phyloP scores from a whole-genome alignment of 257 asterid genomes.

The Craterostigma plantagineum region DNA sequence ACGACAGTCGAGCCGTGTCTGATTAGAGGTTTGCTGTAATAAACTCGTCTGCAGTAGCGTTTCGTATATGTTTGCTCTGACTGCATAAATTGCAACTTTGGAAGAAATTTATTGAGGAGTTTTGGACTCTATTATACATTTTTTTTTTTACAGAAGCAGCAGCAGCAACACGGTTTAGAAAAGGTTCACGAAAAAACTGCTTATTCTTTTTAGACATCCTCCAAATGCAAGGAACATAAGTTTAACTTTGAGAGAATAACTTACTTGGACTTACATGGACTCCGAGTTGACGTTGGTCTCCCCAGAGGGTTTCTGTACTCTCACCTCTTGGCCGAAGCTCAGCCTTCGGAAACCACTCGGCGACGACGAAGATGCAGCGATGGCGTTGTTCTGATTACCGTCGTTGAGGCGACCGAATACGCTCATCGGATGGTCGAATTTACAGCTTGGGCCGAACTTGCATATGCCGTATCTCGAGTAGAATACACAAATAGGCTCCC shows the following conservation, averaged over 20 bases:
- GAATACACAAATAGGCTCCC: slow-evolving; percentile 79
- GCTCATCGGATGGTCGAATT: slow-evolving; percentile 91
- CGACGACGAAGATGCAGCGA: slow-evolving; percentile 51
- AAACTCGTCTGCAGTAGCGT: too few relatives aligned
- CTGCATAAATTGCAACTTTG: too few relatives aligned
- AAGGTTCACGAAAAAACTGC: too few relatives aligned
- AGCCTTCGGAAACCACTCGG: slow-evolving; percentile 47
- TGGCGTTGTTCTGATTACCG: slow-evolving; percentile 30
- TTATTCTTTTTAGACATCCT: slow-evolving; percentile 27
- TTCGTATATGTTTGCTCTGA: too few relatives aligned
- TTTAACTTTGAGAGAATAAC: slow-evolving; percentile 13
- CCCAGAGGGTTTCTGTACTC: slow-evolving; percentile 48
- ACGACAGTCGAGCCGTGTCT: too few relatives aligned
- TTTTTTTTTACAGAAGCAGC: too few relatives aligned
- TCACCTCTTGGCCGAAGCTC: slow-evolving; percentile 44
- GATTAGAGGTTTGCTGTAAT: too few relatives aligned
- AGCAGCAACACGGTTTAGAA: too few relatives aligned
- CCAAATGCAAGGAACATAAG: slow-evolving; percentile 19
- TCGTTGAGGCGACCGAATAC: slow-evolving; percentile 18
- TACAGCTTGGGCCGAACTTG: slow-evolving; percentile 98
- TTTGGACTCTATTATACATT: too few relatives aligned
- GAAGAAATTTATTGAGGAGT: too few relatives aligned
- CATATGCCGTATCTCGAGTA: slow-evolving; percentile 92
- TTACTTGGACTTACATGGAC: slow-evolving; percentile 30
- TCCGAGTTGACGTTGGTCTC: slow-evolving; percentile 71